Base-by-base conservation (phyloP, 2,329 filamentous ascomycete genomes). In the Cadophora sp. region DNA sequence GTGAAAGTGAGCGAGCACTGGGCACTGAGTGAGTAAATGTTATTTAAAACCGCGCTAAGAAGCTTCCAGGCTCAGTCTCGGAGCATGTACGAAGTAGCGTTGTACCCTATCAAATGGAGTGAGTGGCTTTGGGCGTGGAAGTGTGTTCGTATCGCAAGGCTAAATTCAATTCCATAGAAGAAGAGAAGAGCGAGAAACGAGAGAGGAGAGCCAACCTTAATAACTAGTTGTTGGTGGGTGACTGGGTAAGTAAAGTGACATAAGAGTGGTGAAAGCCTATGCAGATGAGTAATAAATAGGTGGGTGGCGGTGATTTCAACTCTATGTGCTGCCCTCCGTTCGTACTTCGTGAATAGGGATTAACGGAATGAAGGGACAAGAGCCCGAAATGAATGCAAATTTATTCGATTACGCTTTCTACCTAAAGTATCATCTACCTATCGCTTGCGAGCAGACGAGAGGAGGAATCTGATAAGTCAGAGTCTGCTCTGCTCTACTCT, bases 11-110 rank as follows among this genome's bases (percentile, higher is more conserved):
- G n/a, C n/a, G n/a, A n/a, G n/a, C n/a, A n/a, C n/a, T 41, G 45
- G 45, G 47, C 27, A 66, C 24, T 56, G 41, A 43, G 47, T 51
- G 61, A 55, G 33, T 33, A 63, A 62, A 62, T 51, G 62, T 67
- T 64, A 66, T 70, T 67, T 66, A 66, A 71, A 68, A 69, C 67
- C 36, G 51, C 69, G 69, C 68, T 71, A 70, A 68, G 50, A 27
- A 41, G 48, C 39, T 45, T 36, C 47, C 30, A 36, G 62, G 64
- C 61, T 66, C 59, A 62, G 67, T 66, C 58, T 68, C 66, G 66
- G 59, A 62, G 60, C 13, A 62, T 56, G 59, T 30, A 30, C 4
- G 27, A 4, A 30, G 27, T 61, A 64, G 56, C 59, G 45, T 59
- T 56, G 62, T 48, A 59, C n/a, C 62, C 53, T 50, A 51, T 64